Base-by-base conservation (phyloP, 805 yeast genomes). In the Saturnispora zaruensis region DNA sequence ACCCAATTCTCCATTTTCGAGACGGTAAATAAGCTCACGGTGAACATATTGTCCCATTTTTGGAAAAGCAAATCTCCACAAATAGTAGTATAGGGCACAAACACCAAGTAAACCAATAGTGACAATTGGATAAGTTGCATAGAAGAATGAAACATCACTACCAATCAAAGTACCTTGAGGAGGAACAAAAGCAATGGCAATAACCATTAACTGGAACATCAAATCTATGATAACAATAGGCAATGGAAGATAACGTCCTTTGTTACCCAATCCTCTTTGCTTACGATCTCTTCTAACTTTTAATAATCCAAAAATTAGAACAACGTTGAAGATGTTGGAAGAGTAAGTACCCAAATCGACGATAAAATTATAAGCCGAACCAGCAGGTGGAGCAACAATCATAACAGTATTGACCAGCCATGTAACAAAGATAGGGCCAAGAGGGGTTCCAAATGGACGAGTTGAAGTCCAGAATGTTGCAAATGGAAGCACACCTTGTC, bases 341-440 rank as follows among this genome's bases (percentile, higher is more conserved):
- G 95, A 91, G 64, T 87, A 87, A 2, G 91, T 80, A 58, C 85
- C 83, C 70, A 87, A 73, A 67, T 87, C 87, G 65, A 84, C 64
- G 57, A 87, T 79, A 64, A 87, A 84, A 66, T 84, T 83, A 69
- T 84, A 87, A 45, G 95, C 95, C 62, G 86, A 93, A 51, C 93
- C 95, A 26, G 90, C 85, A 16, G 93, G 91, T 41, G 87, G 87
- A 4, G 91, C 93, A 42, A 85, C 61, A 53, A 87, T 78, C 45
- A 88, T 81, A 48, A 87, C 72, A 40, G 84, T 66, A 69, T 89
- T 84, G 18, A 86, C 82, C 44, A 82, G 65, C 78, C 87, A 86
- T 63, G 87, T 95, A 64, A 84, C 84, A 58, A 81, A 72, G 48
- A 87, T 69, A 47, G 91, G 95, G 41, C 80, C 77, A 54, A 78